These are phyloP conservation scores for Galerina marginata DNA, from an alignment of 768 basidiomycete genomes.

Conservation along the genomic window DNA sequence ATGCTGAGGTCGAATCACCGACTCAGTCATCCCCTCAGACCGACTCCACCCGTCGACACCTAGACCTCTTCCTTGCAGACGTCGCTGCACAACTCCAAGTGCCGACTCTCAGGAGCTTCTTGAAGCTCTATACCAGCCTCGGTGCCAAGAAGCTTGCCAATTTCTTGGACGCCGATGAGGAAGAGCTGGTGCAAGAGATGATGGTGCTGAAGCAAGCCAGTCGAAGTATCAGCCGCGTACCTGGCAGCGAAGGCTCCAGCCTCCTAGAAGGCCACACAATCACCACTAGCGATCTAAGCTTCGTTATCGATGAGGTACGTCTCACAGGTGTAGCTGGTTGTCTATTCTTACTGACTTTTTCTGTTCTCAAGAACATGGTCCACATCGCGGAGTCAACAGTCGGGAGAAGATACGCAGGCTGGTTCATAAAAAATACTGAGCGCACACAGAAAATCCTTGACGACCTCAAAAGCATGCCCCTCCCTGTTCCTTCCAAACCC, in stretches of 20 bases:
- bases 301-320: constrained; percentile 90
- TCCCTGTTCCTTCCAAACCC: constrained; percentile 42
- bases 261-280: constrained; percentile 87
- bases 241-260: constrained; percentile 56
- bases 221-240: constrained; percentile 73
- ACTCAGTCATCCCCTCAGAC: constrained; percentile 36
- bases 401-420: constrained; percentile 91
- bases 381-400: constrained; percentile 95
- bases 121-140: constrained; percentile 94
- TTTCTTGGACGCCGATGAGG: constrained; percentile 92
- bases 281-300: constrained; percentile 93
- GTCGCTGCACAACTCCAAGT: constrained; percentile 78
- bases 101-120: constrained; percentile 86
- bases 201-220: constrained; percentile 95
- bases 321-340: not conserved
- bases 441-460: constrained; percentile 88
- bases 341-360: not conserved
- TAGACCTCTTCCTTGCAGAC: constrained; percentile 83
- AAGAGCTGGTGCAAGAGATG: constrained; percentile 94
- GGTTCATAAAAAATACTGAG: constrained; percentile 97
- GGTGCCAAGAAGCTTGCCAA: constrained; percentile 90
- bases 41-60: constrained; percentile 86
- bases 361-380: constrained; percentile 80
- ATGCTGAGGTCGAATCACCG: constrained; percentile 40
- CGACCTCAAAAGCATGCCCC: constrained; percentile 62